These are phyloP conservation scores for Colletotrichum endophyticum DNA, from an alignment of 2,329 filamentous ascomycete species.

Conservation along the genomic window DNA sequence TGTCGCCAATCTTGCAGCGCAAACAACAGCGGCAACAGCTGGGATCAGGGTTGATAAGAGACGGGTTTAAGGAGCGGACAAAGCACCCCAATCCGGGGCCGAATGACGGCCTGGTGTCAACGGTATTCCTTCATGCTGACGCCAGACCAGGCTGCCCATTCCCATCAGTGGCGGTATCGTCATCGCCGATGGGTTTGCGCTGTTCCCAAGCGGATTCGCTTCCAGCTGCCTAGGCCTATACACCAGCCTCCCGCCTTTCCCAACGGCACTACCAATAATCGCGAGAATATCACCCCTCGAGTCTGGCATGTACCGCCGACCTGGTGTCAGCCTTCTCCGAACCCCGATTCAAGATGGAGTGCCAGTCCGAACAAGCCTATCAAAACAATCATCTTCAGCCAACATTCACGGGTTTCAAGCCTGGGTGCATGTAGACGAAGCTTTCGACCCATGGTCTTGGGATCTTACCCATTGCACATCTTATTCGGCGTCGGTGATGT, in stretches of 20 bases:
- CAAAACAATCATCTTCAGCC: not conserved
- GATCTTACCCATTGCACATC: not conserved
- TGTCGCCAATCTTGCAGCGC: conserved; percentile 10
- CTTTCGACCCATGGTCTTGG: not conserved
- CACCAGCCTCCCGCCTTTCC: not conserved
- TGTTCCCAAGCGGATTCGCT: not conserved
- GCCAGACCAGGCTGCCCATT: not conserved
- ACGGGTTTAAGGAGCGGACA: conserved; percentile 6
- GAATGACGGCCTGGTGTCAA: not conserved
- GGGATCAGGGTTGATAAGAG: not conserved
- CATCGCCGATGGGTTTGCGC: not conserved
- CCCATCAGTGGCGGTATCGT: not conserved
- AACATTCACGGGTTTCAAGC: not conserved
- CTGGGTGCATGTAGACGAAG: not conserved
- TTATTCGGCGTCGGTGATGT: not conserved
- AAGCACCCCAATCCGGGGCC: conserved; percentile 8
- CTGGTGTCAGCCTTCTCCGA: not conserved
- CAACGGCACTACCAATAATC: not conserved
- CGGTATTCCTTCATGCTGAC: not conserved
- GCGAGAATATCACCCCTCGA: not conserved
- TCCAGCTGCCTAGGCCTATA: not conserved
- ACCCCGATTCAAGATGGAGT: not conserved
- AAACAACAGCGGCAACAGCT: not conserved
- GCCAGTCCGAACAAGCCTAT: not conserved
- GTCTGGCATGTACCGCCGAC: not conserved